Base-by-base conservation (phyloP, 2,329 filamentous ascomycete genomes). In the Talaromyces islandicus region DNA sequence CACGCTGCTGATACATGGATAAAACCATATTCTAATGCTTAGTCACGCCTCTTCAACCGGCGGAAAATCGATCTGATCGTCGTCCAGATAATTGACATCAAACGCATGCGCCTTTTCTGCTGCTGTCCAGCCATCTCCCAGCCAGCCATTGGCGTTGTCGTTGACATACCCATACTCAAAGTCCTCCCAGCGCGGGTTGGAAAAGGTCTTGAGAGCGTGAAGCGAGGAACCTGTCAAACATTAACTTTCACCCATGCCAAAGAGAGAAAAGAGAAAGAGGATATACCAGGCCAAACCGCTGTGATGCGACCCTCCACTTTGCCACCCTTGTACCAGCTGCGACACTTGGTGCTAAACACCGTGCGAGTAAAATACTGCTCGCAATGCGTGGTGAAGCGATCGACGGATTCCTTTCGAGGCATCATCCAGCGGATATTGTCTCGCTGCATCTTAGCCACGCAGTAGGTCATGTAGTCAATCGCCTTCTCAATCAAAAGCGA, bases 31-130 rank as follows among this genome's bases (percentile, higher is more conserved):
- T 21, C 43, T 21, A 46, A 46, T 21, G 1, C 11, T 19, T 19
- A 21, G n/a, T 46, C 10, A 46, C 21, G 2, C 43, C 19, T 27
- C 29, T 43, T 30, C 43, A 51, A 64, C 63, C 5, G 57, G 51
- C 3, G 73, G 73, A 60, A 71, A 73, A 57, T 75, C 72, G 35
- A 75, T 56, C 51, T 70, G 66, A n/a, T 73, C 68, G 59, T 73
- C 71, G 54, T 74, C 67, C 27, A 75, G 60, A 58, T 75, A 75
- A 59, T 73, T 61, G 6, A 75, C 71, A 27, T 68, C 65, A 61
- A 75, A 69, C 32, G 35, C 63, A 27, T 70, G 62, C 41, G 68
- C 57, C 58, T 69, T 72, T 61, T 66, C 64, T 19, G 46, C 59
- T 5, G 29, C 57, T 17, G 59, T 60, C 50, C 56, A 54, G 19